Evolutionary conservation across 1,284 basidiomycete species (phyloP), one percentile per base, ranked within the genome.

Genomic region (Anthracocystis setariae): DNA sequence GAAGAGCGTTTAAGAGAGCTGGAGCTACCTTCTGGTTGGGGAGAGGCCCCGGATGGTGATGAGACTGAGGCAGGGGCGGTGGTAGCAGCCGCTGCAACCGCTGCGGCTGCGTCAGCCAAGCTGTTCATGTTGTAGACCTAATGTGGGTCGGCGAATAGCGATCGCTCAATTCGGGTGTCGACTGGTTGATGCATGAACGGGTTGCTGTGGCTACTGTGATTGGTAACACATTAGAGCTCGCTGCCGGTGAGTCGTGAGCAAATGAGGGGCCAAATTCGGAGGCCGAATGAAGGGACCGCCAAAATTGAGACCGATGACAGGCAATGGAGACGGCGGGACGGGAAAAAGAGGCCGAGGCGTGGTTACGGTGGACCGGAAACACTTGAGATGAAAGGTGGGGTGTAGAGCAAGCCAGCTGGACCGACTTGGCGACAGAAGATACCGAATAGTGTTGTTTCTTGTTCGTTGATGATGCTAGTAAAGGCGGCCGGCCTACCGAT

Each of bases 41-140:
- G 35, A 18, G 61, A 37, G 24, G 57, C 40, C 15, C 13, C 13
- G 12, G 35, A n/a, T 17, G 35, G 35, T 37, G 35, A 37, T 29
- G 29, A 37, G 35, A 15, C n/a, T 9, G 57, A 33, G 32, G 40
- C 27, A 17, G 42, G 23, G 5, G 46, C 33, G 24, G 40, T 29
- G 18, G 45, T 18, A 35, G 52, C 25, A 20, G 51, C 50, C 9
- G 64, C 52, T 8, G 64, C 48, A 44, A 42, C 67, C n/a, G 59
- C 43, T 18, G 24, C 38, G 18, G 67, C 61, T 18, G 67, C 67
- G 32, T 70, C 67, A 29, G 67, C 67, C 47, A 70, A 48, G 54
- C 61, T 70, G 29, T 70, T 70, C 67, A 70, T 70, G 40, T 47
- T 44, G 52, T 15, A 4, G 18, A 35, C 13, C 50, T 39, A 13